Conservation (phyloP, 805 yeast genomes). For the Hermanozyma aechmeae region DNA sequence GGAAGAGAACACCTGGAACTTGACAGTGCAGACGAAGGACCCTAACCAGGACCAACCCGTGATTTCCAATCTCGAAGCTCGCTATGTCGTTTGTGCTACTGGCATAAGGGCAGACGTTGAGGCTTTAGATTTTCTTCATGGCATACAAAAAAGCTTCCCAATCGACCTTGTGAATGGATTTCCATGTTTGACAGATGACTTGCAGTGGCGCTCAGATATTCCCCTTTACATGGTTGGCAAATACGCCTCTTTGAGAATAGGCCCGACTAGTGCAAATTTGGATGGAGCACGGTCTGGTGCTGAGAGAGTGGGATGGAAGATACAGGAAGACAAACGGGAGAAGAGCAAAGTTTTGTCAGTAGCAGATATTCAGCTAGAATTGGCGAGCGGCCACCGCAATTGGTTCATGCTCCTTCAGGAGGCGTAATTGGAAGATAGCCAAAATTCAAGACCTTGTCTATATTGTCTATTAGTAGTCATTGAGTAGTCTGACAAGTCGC, state of each 20-base stretch:
- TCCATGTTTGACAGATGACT: slow-evolving; percentile 35
- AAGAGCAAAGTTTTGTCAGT: neutral
- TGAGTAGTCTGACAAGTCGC: too few relatives aligned
- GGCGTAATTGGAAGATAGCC: neutral
- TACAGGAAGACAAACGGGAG: slow-evolving; percentile 8
- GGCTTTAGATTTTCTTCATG: slow-evolving; percentile 19
- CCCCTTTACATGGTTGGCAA: slow-evolving; percentile 36
- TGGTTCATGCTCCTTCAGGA: slow-evolving; percentile 6
- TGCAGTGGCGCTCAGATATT: slow-evolving; percentile 30
- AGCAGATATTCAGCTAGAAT: slow-evolving; percentile 1
- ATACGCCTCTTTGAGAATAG: slow-evolving; percentile 31
- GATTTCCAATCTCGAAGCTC: slow-evolving; percentile 9
- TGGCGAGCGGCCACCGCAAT: slow-evolving; percentile 6
- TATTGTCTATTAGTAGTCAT: too few relatives aligned
- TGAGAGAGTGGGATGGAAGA: slow-evolving; percentile 34
- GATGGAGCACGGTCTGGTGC: slow-evolving; percentile 40
- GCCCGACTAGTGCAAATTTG: slow-evolving; percentile 38
- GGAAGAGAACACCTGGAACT: slow-evolving; percentile 20
- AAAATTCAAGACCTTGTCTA: too few relatives aligned
- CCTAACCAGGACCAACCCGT: slow-evolving; percentile 1
- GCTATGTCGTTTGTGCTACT: slow-evolving; percentile 34
- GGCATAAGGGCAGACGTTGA: slow-evolving; percentile 25
- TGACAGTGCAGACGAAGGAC: slow-evolving; percentile 6
- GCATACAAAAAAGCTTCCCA: slow-evolving; percentile 15
- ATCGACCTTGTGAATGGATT: slow-evolving; percentile 26